Evolutionary conservation across 192 early-diverging fungal species (phyloP), one percentile per base, ranked within the genome.

Genomic region (Dissophora ornata): DNA sequence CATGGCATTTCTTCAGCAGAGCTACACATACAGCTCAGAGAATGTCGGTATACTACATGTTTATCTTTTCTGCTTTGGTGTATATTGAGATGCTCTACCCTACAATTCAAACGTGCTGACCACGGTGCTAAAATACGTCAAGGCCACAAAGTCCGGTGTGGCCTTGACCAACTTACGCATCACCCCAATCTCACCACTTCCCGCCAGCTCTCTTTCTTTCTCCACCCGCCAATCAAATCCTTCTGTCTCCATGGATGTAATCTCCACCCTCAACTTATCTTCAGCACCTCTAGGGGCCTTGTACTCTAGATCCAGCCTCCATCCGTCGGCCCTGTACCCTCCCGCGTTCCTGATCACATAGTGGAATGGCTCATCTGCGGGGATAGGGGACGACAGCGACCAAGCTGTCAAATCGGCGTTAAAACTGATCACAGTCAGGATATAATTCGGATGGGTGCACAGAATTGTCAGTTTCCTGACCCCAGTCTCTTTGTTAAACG

Each of bases 371-470:
- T 74, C 47, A 33, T 24, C 3, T 18, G 73, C 45, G 1, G 84
- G 84, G 19, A 71, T 30, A 13, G 47, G 55, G 30, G 81, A 79
- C 1, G 58, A 62, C 30, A 86, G 69, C 11, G 81, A 85, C 91
- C 91, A 92, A 11, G 55, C 42, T 9, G 80, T 57, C 21, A 92
- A 69, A 25, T 81, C 60, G 2, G 85, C 88, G 40, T 85, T 64
- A 71, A 92, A 92, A 7, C 78, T 67, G 24, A 89, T 67, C 3
- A 90, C 87, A 0, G 86, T 89, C 85, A 83, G 88, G 33, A 85
- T 83, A 41, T 86, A 86, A 26, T 80, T 45, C 6, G 81, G 73
- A 18, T 80, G 67, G 11, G 77, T 46, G 32, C 80, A 82, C 1
- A 80, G 28, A 16, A 89, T 36, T 5, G 82, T 59, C 30, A 91